Base-by-base conservation (phyloP, 2,329 filamentous ascomycete genomes). In the Fusarium pininemorale region DNA sequence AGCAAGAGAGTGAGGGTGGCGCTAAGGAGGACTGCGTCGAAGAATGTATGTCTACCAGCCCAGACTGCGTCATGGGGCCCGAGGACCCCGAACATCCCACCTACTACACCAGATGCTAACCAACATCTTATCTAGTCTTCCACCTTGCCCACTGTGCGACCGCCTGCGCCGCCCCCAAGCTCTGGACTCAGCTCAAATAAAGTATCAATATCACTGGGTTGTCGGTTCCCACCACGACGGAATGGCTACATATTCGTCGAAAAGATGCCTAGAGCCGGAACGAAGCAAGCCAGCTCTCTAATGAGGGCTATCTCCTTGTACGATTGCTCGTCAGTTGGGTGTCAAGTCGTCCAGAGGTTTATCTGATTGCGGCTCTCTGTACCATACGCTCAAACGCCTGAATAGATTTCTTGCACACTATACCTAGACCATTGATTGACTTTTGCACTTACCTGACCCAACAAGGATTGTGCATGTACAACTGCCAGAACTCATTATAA, bases 81-180 rank as follows among this genome's bases (percentile, higher is more conserved):
- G 20, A 35, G 51, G 30, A 54, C 55, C 55, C n/a, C 45, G 45
- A 54, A 45, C n/a, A 57, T 56, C 32, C 35, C 47, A 24, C 39
- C 51, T 32, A 35, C 30, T 32, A 30, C 28, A 56, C 48, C 56
- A 51, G 41, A 47, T 63, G 20, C 75, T 79, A 69, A 79, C 66
- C 38, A 59, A 14, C 20, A 59, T 38, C 30, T 42, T 98, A 58
- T 35, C 30, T 42, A 98, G 96, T 98, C 89, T 99, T 99, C 93
- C 96, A 99, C 87, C 94, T 99, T 80, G 92, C 94, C 80, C 96
- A 98, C 90, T 99, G 96, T 88, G 94, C 96, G 75, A 94, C 90
- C 80, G 88, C 92, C 83, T 99, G 96, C 84, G 96, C 96, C 74
- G 96, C 96, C 63, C 95, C 96, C 81, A 98, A 98, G 92, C 93